Evolutionary conservation across 1,139 yeast genomes (phyloP).

Genomic region (Torulaspora pretoriensis): DNA sequence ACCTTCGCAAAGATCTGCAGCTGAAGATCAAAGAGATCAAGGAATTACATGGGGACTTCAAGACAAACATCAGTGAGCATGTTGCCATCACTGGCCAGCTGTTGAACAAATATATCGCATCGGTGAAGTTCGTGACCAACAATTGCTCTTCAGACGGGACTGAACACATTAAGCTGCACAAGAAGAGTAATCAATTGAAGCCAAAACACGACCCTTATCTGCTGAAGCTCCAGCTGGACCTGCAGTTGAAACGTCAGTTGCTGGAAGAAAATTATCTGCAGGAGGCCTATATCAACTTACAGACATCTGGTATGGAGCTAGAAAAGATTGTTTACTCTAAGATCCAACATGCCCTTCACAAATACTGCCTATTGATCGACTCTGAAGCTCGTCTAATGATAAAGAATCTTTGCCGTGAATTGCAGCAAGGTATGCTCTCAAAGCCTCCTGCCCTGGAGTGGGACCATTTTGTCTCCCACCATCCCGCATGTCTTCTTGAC

Average conservation of each 20-base stretch:
- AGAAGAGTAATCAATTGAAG: constrained; percentile 23
- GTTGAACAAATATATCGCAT: constrained; percentile 43
- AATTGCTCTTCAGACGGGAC: constrained; percentile 15
- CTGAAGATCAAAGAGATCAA: constrained; percentile 58
- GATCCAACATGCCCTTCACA: constrained; percentile 55
- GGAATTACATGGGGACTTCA: constrained; percentile 35
- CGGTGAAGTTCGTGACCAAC: constrained; percentile 33
- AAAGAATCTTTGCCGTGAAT: constrained; percentile 55
- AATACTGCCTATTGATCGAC: constrained; percentile 52
- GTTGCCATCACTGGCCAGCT: constrained; percentile 43
- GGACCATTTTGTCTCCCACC: constrained; percentile 65
- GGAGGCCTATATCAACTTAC: constrained; percentile 67
- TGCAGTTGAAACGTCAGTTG: constrained; percentile 64
- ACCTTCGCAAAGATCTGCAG: constrained; percentile 59
- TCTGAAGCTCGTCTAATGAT: constrained; percentile 55
- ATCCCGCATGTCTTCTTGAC: constrained; percentile 40
- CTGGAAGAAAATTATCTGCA: constrained; percentile 65
- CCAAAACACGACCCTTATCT: constrained; percentile 61
- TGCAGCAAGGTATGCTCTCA: constrained; percentile 58
- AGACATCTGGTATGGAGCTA: constrained; percentile 64
- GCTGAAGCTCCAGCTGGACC: constrained; percentile 57
- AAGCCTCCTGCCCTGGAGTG: constrained; percentile 66
- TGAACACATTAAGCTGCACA: constrained; percentile 21
- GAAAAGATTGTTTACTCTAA: constrained; percentile 67
- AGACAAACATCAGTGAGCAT: constrained; percentile 36